Evolutionary conservation across 768 basidiomycete genomes (phyloP).

Genomic region (Dictyophora rubrovolvata): DNA sequence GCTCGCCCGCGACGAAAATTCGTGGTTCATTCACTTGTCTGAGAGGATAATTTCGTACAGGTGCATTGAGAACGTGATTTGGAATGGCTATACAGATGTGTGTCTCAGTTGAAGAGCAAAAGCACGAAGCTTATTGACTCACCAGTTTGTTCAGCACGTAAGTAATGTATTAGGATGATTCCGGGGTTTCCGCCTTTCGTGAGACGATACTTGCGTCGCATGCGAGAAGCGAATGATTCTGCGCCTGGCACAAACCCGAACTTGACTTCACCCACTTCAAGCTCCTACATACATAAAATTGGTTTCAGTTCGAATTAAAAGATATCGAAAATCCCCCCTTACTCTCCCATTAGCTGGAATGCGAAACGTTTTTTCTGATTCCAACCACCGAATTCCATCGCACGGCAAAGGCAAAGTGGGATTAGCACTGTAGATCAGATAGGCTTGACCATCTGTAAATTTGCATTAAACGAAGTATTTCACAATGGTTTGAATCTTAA

Average conservation of each 20-base stretch:
- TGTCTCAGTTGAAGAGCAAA: no score
- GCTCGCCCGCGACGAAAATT: constrained; percentile 64
- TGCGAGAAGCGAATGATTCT: constrained; percentile 55
- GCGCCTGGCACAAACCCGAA: constrained; percentile 66
- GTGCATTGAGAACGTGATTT: constrained; percentile 46
- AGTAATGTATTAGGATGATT: constrained; percentile 70
- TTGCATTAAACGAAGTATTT: neutral
- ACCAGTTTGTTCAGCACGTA: constrained; percentile 54
- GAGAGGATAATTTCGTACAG: constrained; percentile 63
- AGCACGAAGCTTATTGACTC: no score
- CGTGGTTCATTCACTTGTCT: constrained; percentile 54
- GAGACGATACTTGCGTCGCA: constrained; percentile 63
- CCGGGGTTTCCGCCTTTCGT: constrained; percentile 62
- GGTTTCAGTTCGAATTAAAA: constrained; percentile 3
- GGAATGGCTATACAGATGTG: constrained; percentile 37
- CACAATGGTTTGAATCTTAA: constrained; percentile 1
- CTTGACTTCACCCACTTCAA: constrained; percentile 67
- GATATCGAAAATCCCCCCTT: constrained; percentile 19
- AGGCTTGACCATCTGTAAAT: constrained; percentile 49
- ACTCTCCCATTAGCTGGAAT: constrained; percentile 46
- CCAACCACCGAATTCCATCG: constrained; percentile 72
- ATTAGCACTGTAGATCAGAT: constrained; percentile 46
- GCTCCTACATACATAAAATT: constrained; percentile 37
- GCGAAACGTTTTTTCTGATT: constrained; percentile 52
- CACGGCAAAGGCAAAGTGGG: constrained; percentile 51